Percentiles rank a stretch among this genome's conserved stretches.
Conservation (phyloP, 768 basidiomycete species). For the Tulasnella sp. region DNA sequence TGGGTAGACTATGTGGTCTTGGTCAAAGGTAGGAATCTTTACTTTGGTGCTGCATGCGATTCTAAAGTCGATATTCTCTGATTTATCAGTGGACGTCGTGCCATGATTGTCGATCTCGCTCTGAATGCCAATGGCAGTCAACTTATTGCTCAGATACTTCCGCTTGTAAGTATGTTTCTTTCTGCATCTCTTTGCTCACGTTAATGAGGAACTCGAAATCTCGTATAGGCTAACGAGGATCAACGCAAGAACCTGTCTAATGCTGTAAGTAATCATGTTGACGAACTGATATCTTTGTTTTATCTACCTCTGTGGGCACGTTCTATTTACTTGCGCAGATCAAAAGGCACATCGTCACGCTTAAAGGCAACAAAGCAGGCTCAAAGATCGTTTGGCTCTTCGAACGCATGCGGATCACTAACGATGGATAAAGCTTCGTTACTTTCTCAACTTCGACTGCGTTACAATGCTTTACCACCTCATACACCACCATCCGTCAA, state of each 20-base stretch:
- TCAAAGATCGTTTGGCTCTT: slow-evolving; percentile 90
- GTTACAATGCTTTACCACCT: background rate
- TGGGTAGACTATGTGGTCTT: slow-evolving; percentile 74
- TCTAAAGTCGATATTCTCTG: background rate
- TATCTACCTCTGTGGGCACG: background rate
- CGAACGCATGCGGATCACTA: slow-evolving; percentile 10
- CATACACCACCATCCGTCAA: background rate
- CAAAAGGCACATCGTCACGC: slow-evolving; percentile 72
- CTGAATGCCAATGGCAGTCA: slow-evolving; percentile 76
- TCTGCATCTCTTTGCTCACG: background rate
- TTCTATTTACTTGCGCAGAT: slow-evolving; percentile 28
- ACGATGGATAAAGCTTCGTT: too few species aligned
- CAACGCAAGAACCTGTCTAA: slow-evolving; percentile 72
- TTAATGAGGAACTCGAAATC: slow-evolving; percentile 15
- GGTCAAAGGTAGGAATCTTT: slow-evolving; percentile 49
- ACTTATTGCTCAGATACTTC: slow-evolving; percentile 68
- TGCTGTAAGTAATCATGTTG: slow-evolving; percentile 30
- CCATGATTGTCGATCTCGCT: slow-evolving; percentile 78
- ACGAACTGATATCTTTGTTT: too few species aligned
- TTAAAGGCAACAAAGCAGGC: slow-evolving; percentile 84
- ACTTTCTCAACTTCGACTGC: too few species aligned
- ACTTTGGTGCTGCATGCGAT: background rate
- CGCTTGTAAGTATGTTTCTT: slow-evolving; percentile 38
- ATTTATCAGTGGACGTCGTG: slow-evolving; percentile 44
- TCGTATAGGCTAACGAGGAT: slow-evolving; percentile 62